Evolutionary conservation across 2,329 filamentous ascomycete species (phyloP).

Genomic region (Talaromyces sp.): DNA sequence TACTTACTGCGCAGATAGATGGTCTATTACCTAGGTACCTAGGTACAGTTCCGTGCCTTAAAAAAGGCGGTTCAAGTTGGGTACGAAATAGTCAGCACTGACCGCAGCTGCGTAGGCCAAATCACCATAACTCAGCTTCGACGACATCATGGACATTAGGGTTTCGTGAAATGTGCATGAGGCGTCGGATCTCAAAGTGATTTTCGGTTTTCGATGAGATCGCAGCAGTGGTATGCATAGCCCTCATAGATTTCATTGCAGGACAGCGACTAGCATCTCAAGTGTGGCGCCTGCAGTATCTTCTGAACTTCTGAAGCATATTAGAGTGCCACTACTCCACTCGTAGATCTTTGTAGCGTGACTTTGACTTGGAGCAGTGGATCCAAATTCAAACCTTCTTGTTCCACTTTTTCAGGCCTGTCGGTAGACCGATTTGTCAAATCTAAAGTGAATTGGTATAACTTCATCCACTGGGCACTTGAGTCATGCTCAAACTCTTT

Average conservation of each 20-base stretch:
- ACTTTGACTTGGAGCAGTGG: background rate
- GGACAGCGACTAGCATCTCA: background rate
- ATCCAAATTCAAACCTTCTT: background rate
- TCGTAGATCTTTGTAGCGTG: constrained; percentile 1
- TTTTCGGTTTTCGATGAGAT: constrained; percentile 4
- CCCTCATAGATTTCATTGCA: background rate
- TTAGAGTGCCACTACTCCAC: background rate
- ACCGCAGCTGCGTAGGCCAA: background rate
- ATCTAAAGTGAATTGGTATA: background rate
- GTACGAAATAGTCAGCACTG: background rate
- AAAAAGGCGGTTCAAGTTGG: background rate
- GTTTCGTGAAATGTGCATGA: background rate
- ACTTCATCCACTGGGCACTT: background rate
- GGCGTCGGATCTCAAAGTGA: background rate
- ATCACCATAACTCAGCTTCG: background rate
- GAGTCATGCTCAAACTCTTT: background rate
- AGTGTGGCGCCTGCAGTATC: constrained; percentile 4
- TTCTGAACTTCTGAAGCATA: background rate
- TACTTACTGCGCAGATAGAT: background rate
- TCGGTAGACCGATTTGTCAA: background rate
- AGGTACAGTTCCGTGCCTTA: background rate
- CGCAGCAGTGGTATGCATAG: background rate
- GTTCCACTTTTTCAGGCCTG: background rate
- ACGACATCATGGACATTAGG: background rate
- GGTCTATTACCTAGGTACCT: too few relatives aligned